Conservation (phyloP, 2,329 filamentous ascomycete species). For the Geosmithia flava region DNA sequence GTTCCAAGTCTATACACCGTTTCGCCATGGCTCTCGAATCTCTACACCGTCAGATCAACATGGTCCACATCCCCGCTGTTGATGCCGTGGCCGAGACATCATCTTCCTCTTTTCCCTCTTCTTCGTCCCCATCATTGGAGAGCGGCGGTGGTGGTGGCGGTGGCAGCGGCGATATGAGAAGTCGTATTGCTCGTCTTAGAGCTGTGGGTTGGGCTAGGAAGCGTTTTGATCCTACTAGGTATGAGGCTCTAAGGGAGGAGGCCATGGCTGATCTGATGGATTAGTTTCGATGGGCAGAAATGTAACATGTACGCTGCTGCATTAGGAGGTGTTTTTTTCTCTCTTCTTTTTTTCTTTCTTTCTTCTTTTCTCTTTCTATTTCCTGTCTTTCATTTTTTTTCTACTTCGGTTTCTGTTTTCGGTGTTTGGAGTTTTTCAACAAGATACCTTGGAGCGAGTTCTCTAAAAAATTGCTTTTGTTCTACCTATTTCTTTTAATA, state of each 20-base stretch:
- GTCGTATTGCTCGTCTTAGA: conserved; percentile 41
- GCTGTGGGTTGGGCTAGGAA: conserved; percentile 42
- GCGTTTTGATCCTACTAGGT: conserved; percentile 39
- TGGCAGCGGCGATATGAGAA: conserved; percentile 22
- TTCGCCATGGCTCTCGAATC: conserved; percentile 34
- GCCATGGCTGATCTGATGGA: conserved; percentile 35
- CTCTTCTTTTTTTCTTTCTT: neutral
- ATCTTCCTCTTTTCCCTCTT: no score
- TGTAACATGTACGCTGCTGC: neutral
- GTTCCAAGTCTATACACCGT: conserved; percentile 20
- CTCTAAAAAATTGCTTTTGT: no score
- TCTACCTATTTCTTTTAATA: no score
- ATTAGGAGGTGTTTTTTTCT: neutral
- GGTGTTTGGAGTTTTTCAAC: neutral
- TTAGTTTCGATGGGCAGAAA: conserved; percentile 1
- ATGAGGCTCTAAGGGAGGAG: conserved; percentile 37
- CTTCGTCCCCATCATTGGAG: no score
- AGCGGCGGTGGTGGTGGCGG: no score
- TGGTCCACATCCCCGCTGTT: conserved; percentile 30
- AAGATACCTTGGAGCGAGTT: no score
- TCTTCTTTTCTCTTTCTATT: neutral
- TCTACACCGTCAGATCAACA: conserved; percentile 34
- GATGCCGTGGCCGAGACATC: conserved; percentile 17
- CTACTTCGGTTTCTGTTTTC: neutral
- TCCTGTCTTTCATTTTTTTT: neutral